A percentile compares a stretch with the other conserved stretches of the same genome.
phyloP scores from a whole-genome alignment of 306 rosid genomes.

The Prunus mume region DNA sequence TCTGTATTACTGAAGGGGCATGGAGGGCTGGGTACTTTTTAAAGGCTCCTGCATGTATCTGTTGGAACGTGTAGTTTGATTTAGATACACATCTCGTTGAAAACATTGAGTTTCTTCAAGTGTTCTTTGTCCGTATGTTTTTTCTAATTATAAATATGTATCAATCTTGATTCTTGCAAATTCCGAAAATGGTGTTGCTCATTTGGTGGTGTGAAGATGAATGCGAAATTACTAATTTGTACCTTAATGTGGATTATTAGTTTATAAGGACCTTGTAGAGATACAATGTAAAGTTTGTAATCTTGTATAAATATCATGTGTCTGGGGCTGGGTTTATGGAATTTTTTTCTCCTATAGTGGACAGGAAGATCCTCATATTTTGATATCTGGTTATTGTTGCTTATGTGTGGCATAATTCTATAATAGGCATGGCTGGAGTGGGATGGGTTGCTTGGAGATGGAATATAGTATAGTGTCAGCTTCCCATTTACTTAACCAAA shows the following conservation, averaged over 20 bases:
- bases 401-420: conserved; percentile 23
- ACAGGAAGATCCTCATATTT: not conserved
- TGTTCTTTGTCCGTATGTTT: not conserved
- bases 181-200: not conserved
- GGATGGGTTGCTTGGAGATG: conserved; percentile 35
- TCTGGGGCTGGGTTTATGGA: not conserved
- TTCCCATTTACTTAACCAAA: conserved; percentile 17
- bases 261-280: not conserved
- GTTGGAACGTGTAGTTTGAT: not conserved
- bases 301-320: not conserved
- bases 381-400: conserved; percentile 1
- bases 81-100: not conserved
- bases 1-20: not conserved
- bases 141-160: not conserved
- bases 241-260: not conserved
- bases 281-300: not conserved
- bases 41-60: not conserved
- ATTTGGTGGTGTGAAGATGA: not conserved
- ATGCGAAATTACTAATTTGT: not conserved
- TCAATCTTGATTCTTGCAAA: not conserved
- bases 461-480: conserved; percentile 22
- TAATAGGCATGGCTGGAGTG: conserved; percentile 39
- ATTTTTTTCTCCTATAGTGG: not conserved
- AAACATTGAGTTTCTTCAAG: not conserved
- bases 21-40: not conserved